Percentiles rank a stretch among this genome's conserved stretches.
phyloP scores from a whole-genome alignment of 2,329 filamentous ascomycete species.

The Fusarium redolens region DNA sequence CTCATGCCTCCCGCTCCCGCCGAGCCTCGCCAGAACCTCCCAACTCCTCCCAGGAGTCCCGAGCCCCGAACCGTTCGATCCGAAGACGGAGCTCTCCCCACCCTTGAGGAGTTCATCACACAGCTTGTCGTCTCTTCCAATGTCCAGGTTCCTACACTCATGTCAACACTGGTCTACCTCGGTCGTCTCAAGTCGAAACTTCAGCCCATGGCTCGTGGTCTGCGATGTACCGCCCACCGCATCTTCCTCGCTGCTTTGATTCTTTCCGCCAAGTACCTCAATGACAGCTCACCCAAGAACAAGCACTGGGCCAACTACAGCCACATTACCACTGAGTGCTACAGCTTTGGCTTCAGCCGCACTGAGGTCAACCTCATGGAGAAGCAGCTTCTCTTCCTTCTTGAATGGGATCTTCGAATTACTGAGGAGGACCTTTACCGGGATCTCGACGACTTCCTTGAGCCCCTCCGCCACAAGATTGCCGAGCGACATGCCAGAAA shows the following conservation, averaged over 20 bases:
- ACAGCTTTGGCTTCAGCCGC: constrained; percentile 88
- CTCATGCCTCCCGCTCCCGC: constrained; percentile 61
- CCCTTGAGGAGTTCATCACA: constrained; percentile 90
- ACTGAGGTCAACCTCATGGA: constrained; percentile 99
- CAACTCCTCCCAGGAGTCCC: constrained; percentile 64
- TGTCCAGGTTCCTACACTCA: constrained; percentile 95
- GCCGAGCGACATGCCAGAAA: constrained; percentile 62
- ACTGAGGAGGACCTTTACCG: constrained; percentile 85
- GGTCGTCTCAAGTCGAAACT: constrained; percentile 84
- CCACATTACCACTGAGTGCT: constrained; percentile 72
- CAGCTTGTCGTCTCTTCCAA: constrained; percentile 92
- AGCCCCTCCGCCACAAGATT: constrained; percentile 78
- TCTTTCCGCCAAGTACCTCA: constrained; percentile 93
- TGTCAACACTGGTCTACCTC: constrained; percentile 96
- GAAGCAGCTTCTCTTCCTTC: constrained; percentile 93
- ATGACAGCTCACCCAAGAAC: constrained; percentile 99
- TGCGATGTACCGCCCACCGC: constrained; percentile 95
- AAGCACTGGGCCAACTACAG: constrained; percentile 99
- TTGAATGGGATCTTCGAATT: constrained; percentile 95
- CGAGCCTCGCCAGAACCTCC: constrained; percentile 51
- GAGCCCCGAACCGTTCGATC: constrained; percentile 59
- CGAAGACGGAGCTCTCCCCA: constrained; percentile 72
- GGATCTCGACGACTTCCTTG: constrained; percentile 89
- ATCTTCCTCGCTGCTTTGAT: constrained; percentile 94
- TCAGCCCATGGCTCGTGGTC: constrained; percentile 93